These are phyloP conservation scores for Phytopythium boreale DNA, from an alignment of 352 stramenopile genomes.

Conservation along the genomic window DNA sequence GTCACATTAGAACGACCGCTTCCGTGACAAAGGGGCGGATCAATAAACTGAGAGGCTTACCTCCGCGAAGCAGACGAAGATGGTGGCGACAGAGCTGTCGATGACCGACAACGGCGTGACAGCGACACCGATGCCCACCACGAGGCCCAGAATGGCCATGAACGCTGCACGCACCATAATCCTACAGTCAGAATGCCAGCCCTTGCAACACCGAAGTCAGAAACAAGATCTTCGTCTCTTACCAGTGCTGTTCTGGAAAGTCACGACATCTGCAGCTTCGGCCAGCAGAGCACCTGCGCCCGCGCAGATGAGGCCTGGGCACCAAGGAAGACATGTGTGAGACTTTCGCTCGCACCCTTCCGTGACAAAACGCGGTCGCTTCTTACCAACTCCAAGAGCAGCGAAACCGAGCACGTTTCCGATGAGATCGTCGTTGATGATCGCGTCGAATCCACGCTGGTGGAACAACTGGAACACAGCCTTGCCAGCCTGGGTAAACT, in stretches of 20 bases:
- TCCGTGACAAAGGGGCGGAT: background rate
- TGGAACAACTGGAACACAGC: slow-evolving; percentile 93
- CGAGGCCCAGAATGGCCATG: slow-evolving; percentile 81
- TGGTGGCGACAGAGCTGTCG: slow-evolving; percentile 92
- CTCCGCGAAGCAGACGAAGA: slow-evolving; percentile 97
- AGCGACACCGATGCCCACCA: slow-evolving; percentile 86
- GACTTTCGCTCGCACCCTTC: background rate
- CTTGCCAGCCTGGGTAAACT: slow-evolving; percentile 91
- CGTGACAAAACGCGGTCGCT: background rate
- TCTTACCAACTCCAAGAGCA: slow-evolving; percentile 80
- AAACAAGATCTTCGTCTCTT: slow-evolving; percentile 4
- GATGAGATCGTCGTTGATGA: slow-evolving; percentile 96
- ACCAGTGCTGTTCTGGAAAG: slow-evolving; percentile 70
- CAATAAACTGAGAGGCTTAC: slow-evolving; percentile 13
- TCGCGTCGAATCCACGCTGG: slow-evolving; percentile 91
- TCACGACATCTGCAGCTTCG: slow-evolving; percentile 45
- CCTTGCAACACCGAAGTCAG: too few species aligned
- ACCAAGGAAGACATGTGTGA: background rate
- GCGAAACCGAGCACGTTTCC: slow-evolving; percentile 90
- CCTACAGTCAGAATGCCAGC: background rate
- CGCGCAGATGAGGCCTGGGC: slow-evolving; percentile 68
- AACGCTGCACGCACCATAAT: slow-evolving; percentile 26
- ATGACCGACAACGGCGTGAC: slow-evolving; percentile 91
- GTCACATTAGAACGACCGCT: background rate
- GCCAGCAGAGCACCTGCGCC: slow-evolving; percentile 49